Percentiles rank a stretch among this genome's conserved stretches.
phyloP scores from a whole-genome alignment of 768 basidiomycete genomes.

The Galerina sulciceps region DNA sequence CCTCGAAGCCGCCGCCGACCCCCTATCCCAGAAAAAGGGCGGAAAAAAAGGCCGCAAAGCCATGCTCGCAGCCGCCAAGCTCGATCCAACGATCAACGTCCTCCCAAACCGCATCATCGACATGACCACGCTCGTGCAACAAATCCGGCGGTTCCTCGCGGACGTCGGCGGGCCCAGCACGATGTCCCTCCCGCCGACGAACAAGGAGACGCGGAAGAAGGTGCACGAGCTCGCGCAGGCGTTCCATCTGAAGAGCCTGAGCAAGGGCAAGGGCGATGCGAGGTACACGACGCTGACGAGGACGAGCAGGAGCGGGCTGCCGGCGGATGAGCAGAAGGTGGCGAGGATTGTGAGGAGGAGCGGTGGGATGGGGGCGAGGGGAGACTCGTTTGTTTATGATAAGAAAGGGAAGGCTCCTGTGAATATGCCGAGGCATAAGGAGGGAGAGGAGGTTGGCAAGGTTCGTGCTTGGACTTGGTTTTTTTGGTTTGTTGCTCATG shows the following conservation, averaged over 20 bases:
- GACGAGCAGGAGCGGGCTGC: slow-evolving; percentile 60
- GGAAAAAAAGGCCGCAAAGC: slow-evolving; percentile 73
- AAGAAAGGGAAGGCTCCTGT: slow-evolving; percentile 30
- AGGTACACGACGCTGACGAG: slow-evolving; percentile 81
- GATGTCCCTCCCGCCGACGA: slow-evolving; percentile 80
- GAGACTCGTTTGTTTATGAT: slow-evolving; percentile 37
- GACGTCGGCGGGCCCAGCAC: slow-evolving; percentile 52
- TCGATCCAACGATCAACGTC: slow-evolving; percentile 49
- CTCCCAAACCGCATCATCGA: slow-evolving; percentile 62
- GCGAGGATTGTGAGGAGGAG: slow-evolving; percentile 42
- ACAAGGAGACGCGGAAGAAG: slow-evolving; percentile 68
- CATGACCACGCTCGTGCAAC: slow-evolving; percentile 66
- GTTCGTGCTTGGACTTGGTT: slow-evolving; percentile 34
- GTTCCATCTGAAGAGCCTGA: slow-evolving; percentile 79
- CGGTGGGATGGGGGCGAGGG: slow-evolving; percentile 35
- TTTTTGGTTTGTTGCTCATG: not conserved
- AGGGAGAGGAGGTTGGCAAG: slow-evolving; percentile 90
- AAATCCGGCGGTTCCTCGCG: slow-evolving; percentile 71
- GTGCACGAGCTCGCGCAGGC: slow-evolving; percentile 82
- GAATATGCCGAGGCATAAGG: slow-evolving; percentile 57
- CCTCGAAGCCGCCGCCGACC: slow-evolving; percentile 63
- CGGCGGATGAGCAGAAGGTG: slow-evolving; percentile 66
- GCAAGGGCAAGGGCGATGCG: slow-evolving; percentile 67
- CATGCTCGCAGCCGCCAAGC: slow-evolving; percentile 58
- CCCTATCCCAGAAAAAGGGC: slow-evolving; percentile 61